Conservation (phyloP, 1,284 basidiomycete species). For the Trichosporon inkin region DNA sequence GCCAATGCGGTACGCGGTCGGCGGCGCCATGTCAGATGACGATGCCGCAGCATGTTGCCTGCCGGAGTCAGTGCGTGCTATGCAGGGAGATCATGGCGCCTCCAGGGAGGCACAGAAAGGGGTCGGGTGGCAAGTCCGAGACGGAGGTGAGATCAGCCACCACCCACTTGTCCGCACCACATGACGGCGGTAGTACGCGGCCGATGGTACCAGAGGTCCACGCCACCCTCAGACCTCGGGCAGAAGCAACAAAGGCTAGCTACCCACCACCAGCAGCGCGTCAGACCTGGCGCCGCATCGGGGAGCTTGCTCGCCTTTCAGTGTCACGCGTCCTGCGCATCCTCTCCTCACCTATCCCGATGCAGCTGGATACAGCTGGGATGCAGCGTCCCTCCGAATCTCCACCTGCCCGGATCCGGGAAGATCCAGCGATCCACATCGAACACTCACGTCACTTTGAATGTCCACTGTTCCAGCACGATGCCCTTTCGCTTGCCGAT, state of each 20-base stretch:
- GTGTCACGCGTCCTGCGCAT: too few species aligned
- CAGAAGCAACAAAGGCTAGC: too few species aligned
- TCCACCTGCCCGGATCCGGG: background rate
- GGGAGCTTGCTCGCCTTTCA: too few species aligned
- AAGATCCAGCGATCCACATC: background rate
- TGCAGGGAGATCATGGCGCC: conserved; percentile 13
- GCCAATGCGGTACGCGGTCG: conserved; percentile 43
- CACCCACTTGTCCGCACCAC: background rate
- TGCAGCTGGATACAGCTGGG: too few species aligned
- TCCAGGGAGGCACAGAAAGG: background rate
- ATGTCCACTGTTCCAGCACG: conserved; percentile 48
- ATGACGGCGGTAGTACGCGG: background rate
- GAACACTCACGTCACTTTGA: conserved; percentile 37
- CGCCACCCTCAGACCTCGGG: too few species aligned
- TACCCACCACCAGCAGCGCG: too few species aligned
- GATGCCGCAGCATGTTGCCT: background rate
- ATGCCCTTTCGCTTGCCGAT: conserved; percentile 37
- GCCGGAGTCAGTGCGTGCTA: background rate
- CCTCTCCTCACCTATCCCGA: too few species aligned
- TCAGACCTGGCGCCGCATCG: too few species aligned
- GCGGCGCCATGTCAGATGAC: conserved; percentile 34
- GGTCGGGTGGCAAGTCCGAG: background rate
- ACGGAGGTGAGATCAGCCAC: background rate
- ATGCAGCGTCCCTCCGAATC: background rate
- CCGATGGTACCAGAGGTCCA: background rate